Evolutionary conservation across 2,329 filamentous ascomycete species (phyloP).

Genomic region (Ophiostoma tasmaniense): DNA sequence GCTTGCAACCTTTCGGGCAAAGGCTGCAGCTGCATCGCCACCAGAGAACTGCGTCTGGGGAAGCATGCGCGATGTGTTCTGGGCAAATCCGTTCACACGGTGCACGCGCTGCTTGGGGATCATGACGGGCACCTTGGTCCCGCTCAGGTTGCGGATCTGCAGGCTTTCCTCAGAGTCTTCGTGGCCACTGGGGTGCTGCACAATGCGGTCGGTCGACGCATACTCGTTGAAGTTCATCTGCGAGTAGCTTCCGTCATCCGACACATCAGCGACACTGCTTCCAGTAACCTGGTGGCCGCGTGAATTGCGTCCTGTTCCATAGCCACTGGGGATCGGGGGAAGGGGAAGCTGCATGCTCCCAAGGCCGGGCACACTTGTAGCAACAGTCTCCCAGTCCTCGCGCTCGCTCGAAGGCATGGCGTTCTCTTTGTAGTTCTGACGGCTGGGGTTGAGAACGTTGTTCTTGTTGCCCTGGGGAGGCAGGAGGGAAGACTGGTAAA

Average conservation of each 20-base stretch:
- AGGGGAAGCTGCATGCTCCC: constrained; percentile 21
- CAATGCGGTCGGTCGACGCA: constrained; percentile 25
- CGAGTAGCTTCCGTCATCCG: constrained; percentile 27
- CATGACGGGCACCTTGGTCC: constrained; percentile 25
- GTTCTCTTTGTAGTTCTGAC: constrained; percentile 7
- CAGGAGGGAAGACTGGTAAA: background rate
- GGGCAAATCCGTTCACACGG: constrained; percentile 27
- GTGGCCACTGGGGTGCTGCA: constrained; percentile 22
- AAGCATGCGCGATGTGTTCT: constrained; percentile 21
- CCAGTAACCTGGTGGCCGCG: constrained; percentile 23
- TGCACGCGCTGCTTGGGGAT: constrained; percentile 26
- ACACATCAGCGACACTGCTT: constrained; percentile 39
- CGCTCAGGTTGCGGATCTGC: constrained; percentile 20
- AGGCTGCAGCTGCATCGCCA: background rate
- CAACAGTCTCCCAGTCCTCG: constrained; percentile 35
- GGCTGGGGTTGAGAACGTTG: background rate
- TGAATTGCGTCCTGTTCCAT: background rate
- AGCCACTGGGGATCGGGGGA: background rate
- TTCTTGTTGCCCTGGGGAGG: background rate
- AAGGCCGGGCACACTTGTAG: constrained; percentile 26
- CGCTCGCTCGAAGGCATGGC: constrained; percentile 24
- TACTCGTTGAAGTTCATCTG: constrained; percentile 20
- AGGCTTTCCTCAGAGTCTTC: constrained; percentile 17
- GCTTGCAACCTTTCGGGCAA: constrained; percentile 13
- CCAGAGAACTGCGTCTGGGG: constrained; percentile 10